These are phyloP conservation scores for Zymoseptoria pseudotritici DNA, from an alignment of 2,329 filamentous ascomycete genomes.

Conservation along the genomic window DNA sequence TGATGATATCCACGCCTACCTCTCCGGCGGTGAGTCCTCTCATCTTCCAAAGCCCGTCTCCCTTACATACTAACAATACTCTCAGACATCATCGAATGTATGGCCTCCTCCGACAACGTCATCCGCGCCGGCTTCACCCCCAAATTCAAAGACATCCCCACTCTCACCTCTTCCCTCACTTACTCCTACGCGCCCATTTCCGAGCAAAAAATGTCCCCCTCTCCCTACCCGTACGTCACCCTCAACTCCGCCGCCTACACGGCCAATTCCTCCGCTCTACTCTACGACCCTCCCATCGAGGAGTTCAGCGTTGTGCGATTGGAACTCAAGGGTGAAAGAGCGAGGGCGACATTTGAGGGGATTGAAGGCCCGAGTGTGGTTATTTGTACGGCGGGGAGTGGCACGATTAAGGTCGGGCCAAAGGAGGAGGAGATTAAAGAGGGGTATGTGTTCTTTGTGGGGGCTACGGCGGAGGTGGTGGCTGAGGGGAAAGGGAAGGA, in stretches of 20 bases:
- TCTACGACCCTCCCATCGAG: conserved; percentile 94
- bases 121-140: conserved; percentile 95
- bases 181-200: conserved; percentile 93
- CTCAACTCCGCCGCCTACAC: conserved; percentile 77
- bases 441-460: conserved; percentile 56
- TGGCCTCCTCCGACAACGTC: conserved; percentile 98
- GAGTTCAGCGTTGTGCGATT: conserved; percentile 89
- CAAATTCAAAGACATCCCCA: conserved; percentile 94
- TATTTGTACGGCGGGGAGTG: conserved; percentile 78
- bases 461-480: conserved; percentile 75
- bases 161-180: conserved; percentile 82
- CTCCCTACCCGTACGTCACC: conserved; percentile 76
- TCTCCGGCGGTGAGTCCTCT: conserved; percentile 51
- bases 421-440: conserved; percentile 61
- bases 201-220: conserved; percentile 85
- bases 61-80: conserved; percentile 9
- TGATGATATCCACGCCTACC: conserved; percentile 94
- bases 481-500: conserved; percentile 59
- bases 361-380: conserved; percentile 86
- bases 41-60: too few species aligned
- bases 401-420: conserved; percentile 76
- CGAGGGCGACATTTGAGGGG: conserved; percentile 81
- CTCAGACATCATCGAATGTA: conserved; percentile 99
- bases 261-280: conserved; percentile 60
- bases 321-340: conserved; percentile 59